Conservation (phyloP, 1,139 yeast genomes). For the Suhomyces bribrorum region DNA sequence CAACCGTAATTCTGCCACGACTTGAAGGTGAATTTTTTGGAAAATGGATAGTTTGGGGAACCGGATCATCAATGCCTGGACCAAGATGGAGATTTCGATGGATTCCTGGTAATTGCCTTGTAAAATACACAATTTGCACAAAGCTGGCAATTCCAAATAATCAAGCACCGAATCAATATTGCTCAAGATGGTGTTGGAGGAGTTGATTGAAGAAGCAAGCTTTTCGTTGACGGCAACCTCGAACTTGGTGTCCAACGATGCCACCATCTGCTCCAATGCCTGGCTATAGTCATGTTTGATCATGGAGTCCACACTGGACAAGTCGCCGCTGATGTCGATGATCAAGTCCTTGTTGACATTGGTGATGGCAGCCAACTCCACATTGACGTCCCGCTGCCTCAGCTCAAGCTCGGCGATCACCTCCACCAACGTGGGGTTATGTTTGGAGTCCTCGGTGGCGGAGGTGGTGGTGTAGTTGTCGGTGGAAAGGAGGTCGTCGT, state of each 20-base stretch:
- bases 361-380: conserved; percentile 35
- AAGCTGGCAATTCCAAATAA: conserved; percentile 77
- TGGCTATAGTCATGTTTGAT: conserved; percentile 24
- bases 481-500: conserved; percentile 45
- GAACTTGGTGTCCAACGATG: conserved; percentile 11
- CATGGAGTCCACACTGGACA: conserved; percentile 27
- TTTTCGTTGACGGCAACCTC: conserved; percentile 25
- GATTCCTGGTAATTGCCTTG: conserved; percentile 92
- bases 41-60: conserved; percentile 66
- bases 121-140: conserved; percentile 78
- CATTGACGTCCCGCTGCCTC: conserved; percentile 31
- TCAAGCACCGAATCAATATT: conserved; percentile 76
- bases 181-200: conserved; percentile 46
- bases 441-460: conserved; percentile 9
- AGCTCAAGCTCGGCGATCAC: conserved; percentile 51
- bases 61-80: conserved; percentile 64
- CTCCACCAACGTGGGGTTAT: conserved; percentile 37
- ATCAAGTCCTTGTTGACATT: conserved; percentile 43
- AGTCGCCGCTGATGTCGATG: conserved; percentile 38
- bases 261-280: conserved; percentile 25
- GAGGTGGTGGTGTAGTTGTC: conserved; percentile 34
- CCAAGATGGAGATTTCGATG: conserved; percentile 71
- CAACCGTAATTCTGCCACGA: conserved; percentile 56
- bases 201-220: conserved; percentile 23
- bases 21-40: conserved; percentile 53